A percentile compares a stretch with the other conserved stretches of the same genome.
Conservation (phyloP, 2,329 filamentous ascomycete species). For the Epichloe sylvatica region DNA sequence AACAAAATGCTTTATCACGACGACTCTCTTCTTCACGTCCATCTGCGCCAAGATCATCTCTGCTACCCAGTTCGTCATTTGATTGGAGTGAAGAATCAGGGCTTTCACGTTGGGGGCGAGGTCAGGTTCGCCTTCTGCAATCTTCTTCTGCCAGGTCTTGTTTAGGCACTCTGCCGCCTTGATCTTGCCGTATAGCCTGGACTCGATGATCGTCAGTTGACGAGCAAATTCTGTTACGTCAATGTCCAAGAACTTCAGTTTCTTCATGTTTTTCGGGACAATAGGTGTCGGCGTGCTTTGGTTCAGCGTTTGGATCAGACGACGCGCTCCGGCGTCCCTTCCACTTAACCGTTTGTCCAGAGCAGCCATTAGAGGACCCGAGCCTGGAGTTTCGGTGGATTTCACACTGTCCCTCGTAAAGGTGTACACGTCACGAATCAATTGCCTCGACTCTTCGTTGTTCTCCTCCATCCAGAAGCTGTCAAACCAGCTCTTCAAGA, state of each 20-base stretch:
- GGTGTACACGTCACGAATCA: constrained; percentile 77
- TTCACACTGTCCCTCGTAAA: constrained; percentile 90
- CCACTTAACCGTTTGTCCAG: constrained; percentile 80
- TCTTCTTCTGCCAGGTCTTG: constrained; percentile 98
- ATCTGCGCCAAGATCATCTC: constrained; percentile 95
- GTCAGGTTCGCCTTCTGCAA: constrained; percentile 65
- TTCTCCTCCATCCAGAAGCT: constrained; percentile 97
- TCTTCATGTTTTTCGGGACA: constrained; percentile 98
- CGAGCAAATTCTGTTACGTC: constrained; percentile 94
- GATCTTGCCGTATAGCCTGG: constrained; percentile 86
- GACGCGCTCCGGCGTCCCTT: constrained; percentile 73
- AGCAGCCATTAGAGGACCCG: constrained; percentile 67
- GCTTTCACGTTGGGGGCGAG: constrained; percentile 91
- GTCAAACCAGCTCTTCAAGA: constrained; percentile 96
- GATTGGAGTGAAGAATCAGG: constrained; percentile 92
- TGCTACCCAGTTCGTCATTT: constrained; percentile 98
- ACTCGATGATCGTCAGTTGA: constrained; percentile 94
- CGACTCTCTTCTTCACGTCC: constrained; percentile 89
- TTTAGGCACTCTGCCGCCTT: constrained; percentile 92
- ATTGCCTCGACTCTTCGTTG: constrained; percentile 65
- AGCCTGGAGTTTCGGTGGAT: constrained; percentile 83
- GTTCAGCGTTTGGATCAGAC: constrained; percentile 74
- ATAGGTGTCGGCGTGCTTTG: constrained; percentile 75
- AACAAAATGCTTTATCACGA: constrained; percentile 97
- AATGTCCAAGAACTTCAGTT: constrained; percentile 95